Percentiles rank a stretch among this genome's conserved stretches.
Conservation (phyloP, 768 basidiomycete genomes). For the Agrocybe pediades region DNA sequence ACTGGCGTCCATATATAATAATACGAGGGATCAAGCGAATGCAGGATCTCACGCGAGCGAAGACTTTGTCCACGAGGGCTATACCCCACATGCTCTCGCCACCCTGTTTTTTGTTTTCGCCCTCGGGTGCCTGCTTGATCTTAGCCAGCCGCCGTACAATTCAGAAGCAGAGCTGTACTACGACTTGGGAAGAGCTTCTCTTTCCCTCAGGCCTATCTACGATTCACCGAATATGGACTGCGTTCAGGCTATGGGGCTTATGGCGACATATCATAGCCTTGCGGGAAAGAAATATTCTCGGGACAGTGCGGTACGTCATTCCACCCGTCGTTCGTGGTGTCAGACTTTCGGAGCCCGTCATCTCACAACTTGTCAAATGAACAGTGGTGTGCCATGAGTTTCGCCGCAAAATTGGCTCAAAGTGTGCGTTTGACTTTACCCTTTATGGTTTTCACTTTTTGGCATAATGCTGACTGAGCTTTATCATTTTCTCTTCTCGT, state of each 20-base stretch:
- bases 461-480: background rate
- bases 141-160: constrained; percentile 50
- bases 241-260: constrained; percentile 59
- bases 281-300: constrained; percentile 54
- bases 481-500: background rate
- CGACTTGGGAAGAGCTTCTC: constrained; percentile 54
- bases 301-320: constrained; percentile 40
- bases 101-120: constrained; percentile 61
- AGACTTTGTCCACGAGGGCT: constrained; percentile 1
- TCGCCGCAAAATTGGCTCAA: constrained; percentile 63
- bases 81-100: constrained; percentile 50
- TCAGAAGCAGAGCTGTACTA: constrained; percentile 64
- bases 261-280: constrained; percentile 57
- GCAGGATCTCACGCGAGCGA: background rate
- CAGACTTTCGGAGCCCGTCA: constrained; percentile 12
- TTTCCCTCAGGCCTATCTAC: constrained; percentile 52
- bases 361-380: constrained; percentile 14
- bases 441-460: too few species aligned
- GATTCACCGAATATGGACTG: constrained; percentile 58
- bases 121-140: constrained; percentile 61
- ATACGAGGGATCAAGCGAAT: constrained; percentile 11
- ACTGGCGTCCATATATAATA: constrained; percentile 39
- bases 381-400: constrained; percentile 53
- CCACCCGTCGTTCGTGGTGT: constrained; percentile 22
- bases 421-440: constrained; percentile 42